phyloP scores from a whole-genome alignment of 106 monocot species.

The Platanthera guangdongensis region DNA sequence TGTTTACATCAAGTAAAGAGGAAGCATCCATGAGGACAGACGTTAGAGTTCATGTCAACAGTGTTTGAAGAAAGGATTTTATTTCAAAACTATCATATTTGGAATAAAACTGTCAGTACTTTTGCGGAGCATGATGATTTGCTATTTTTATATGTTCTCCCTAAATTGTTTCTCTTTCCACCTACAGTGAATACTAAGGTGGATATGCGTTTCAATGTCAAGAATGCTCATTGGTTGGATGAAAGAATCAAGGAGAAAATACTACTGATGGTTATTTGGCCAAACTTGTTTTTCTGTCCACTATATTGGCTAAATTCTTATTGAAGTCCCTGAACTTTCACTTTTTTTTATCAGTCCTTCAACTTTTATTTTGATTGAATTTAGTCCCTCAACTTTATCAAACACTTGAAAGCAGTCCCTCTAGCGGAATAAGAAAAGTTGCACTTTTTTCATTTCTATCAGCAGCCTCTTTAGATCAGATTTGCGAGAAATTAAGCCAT shows the following conservation, averaged over 20 bases:
- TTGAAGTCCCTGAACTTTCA: too few species aligned
- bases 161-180: constrained; percentile 1
- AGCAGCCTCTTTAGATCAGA: not conserved
- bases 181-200: constrained; percentile 96
- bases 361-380: too few species aligned
- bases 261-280: constrained; percentile 62
- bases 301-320: too few species aligned
- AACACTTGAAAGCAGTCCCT: too few species aligned
- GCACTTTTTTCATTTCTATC: too few species aligned
- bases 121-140: not conserved
- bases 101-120: not conserved
- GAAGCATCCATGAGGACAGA: not conserved
- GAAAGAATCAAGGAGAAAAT: constrained; percentile 84
- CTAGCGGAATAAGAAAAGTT: too few species aligned
- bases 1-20: not conserved
- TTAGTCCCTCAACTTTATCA: too few species aligned
- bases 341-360: too few species aligned
- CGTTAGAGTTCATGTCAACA: not conserved
- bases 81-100: not conserved
- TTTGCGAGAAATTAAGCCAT: too few species aligned
- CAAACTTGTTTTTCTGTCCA: not conserved
- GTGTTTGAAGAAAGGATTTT: not conserved
- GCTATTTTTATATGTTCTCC: not conserved
- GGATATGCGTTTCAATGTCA: constrained; percentile 96
- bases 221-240: constrained; percentile 76